A percentile compares a stretch with the other conserved stretches of the same genome.
phyloP scores from a whole-genome alignment of 2,329 filamentous ascomycete species.

The Penicillium janthinellum region DNA sequence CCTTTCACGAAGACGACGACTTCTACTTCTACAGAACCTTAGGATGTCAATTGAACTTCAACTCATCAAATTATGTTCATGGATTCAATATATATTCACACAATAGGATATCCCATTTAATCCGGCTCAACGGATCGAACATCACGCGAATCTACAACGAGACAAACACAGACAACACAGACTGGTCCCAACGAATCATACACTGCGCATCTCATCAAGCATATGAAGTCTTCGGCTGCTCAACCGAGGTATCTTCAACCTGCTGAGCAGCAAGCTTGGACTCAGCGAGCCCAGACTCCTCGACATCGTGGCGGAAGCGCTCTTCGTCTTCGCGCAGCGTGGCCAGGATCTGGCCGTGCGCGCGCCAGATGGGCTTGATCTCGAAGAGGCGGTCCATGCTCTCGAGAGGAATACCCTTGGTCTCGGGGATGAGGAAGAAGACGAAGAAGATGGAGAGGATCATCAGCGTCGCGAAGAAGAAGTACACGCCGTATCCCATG shows the following conservation, averaged over 20 bases:
- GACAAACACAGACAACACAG: not conserved
- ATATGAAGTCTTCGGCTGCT: conserved; percentile 9
- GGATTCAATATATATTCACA: not conserved
- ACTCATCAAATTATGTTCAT: not conserved
- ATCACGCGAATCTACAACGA: not conserved
- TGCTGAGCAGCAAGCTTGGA: conserved; percentile 21
- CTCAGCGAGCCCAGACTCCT: conserved; percentile 21
- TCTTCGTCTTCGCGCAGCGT: conserved; percentile 40
- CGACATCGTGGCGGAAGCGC: conserved; percentile 33
- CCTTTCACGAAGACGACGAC: not conserved
- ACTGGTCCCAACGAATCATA: not conserved
- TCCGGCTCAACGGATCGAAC: not conserved
- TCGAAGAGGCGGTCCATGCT: conserved; percentile 65
- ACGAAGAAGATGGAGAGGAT: conserved; percentile 60
- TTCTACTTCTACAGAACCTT: not conserved
- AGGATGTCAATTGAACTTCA: not conserved
- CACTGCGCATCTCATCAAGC: conserved; percentile 11
- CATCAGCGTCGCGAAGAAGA: conserved; percentile 69
- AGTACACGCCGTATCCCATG: conserved; percentile 64
- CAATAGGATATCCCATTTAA: not conserved
- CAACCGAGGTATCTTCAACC: conserved; percentile 15
- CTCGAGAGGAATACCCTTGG: conserved; percentile 66
- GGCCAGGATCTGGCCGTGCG: conserved; percentile 37
- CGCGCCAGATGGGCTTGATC: conserved; percentile 40
- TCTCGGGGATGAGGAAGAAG: conserved; percentile 66